Conservation (phyloP, 2,329 filamentous ascomycete genomes). For the Arachnopeziza araneosa region DNA sequence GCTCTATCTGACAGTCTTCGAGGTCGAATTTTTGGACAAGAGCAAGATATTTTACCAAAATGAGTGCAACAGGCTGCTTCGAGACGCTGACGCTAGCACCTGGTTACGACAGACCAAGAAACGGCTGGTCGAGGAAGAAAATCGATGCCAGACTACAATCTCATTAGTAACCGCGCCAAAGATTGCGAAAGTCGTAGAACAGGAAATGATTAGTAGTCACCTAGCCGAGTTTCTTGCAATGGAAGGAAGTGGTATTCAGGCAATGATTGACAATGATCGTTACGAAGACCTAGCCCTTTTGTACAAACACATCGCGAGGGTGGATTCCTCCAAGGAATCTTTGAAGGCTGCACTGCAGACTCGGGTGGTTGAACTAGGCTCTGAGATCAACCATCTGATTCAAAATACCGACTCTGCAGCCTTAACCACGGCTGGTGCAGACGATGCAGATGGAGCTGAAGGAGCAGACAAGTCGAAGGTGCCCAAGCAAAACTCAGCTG, state of each 20-base stretch:
- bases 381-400: slow-evolving; percentile 70
- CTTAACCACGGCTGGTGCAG: slow-evolving; percentile 32
- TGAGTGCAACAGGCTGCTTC: slow-evolving; percentile 70
- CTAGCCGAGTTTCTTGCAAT: slow-evolving; percentile 78
- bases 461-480: slow-evolving; percentile 44
- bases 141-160: slow-evolving; percentile 77
- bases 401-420: slow-evolving; percentile 49
- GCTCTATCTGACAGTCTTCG: slow-evolving; percentile 78
- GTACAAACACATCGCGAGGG: slow-evolving; percentile 71
- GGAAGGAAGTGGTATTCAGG: slow-evolving; percentile 75
- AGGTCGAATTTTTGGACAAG: slow-evolving; percentile 66
- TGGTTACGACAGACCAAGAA: slow-evolving; percentile 75
- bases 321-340: slow-evolving; percentile 67
- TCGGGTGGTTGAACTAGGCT: slow-evolving; percentile 73
- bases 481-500: slow-evolving; percentile 49
- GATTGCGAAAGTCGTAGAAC: slow-evolving; percentile 71
- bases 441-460: slow-evolving; percentile 47
- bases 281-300: slow-evolving; percentile 72
- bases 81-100: slow-evolving; percentile 70
- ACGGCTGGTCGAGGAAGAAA: slow-evolving; percentile 73
- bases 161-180: slow-evolving; percentile 66
- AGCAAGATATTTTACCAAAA: slow-evolving; percentile 68
- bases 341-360: slow-evolving; percentile 66
- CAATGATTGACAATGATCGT: slow-evolving; percentile 90
- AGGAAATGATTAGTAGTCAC: slow-evolving; percentile 71